Conservation (phyloP, 345 rosid genomes). For the Salix viminalis region DNA sequence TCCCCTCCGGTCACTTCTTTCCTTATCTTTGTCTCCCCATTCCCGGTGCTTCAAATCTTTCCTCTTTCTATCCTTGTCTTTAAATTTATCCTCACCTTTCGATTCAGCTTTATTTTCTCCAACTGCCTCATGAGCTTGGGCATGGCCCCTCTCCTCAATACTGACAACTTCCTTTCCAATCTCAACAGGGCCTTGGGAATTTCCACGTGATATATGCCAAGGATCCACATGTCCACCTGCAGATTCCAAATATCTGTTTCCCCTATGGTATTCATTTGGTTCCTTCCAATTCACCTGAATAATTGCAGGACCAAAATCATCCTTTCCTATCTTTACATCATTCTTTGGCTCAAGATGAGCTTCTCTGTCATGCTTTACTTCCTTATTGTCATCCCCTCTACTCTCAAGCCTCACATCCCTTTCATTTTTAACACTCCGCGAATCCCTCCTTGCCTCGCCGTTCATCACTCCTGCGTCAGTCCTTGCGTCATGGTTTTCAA, state of each 20-base stretch:
- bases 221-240: conserved; percentile 49
- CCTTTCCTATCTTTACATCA: conserved; percentile 63
- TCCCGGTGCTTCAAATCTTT: conserved; percentile 78
- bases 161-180: conserved; percentile 53
- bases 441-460: conserved; percentile 68
- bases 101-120: conserved; percentile 85
- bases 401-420: conserved; percentile 65
- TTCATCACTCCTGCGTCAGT: conserved; percentile 53
- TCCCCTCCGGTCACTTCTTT: conserved; percentile 73
- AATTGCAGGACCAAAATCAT: conserved; percentile 41
- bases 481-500: conserved; percentile 58
- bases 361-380: conserved; percentile 58
- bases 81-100: conserved; percentile 80
- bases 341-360: conserved; percentile 46
- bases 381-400: conserved; percentile 65
- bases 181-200: conserved; percentile 50
- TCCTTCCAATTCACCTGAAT: conserved; percentile 78
- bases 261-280: conserved; percentile 72
- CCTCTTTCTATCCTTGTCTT: conserved; percentile 87
- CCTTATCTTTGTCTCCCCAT: conserved; percentile 91
- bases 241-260: conserved; percentile 66
- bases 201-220: conserved; percentile 60
- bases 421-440: conserved; percentile 55
- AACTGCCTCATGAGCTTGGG: conserved; percentile 63
- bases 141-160: conserved; percentile 49